Conservation (phyloP, 495 filamentous ascomycete genomes). For the Neurospora intermedia region DNA sequence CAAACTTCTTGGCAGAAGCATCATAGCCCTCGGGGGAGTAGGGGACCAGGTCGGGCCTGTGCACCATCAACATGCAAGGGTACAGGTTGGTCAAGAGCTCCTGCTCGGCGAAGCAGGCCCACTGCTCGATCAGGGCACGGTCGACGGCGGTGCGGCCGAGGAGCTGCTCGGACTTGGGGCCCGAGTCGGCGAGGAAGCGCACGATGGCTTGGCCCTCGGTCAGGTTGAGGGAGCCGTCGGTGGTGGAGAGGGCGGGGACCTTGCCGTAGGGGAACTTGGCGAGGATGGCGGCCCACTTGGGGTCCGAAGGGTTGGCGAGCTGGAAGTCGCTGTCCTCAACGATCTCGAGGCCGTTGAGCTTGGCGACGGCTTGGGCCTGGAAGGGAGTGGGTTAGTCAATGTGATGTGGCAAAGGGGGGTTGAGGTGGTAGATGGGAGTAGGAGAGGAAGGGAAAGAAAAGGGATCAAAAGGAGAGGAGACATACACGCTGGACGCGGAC, state of each 20-base stretch:
- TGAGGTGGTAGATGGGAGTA: too few relatives aligned
- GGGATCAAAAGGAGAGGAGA: too few relatives aligned
- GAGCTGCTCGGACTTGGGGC: constrained; percentile 40
- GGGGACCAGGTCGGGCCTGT: constrained; percentile 12
- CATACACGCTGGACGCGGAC: constrained; percentile 40
- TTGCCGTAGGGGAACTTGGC: constrained; percentile 54
- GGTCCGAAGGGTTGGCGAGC: constrained; percentile 28
- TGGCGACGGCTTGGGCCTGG: constrained; percentile 41
- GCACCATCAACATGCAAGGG: constrained; percentile 20
- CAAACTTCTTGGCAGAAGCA: constrained; percentile 14
- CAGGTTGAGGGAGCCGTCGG: constrained; percentile 38
- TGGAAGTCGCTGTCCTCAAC: constrained; percentile 29
- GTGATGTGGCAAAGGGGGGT: too few relatives aligned
- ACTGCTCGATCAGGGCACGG: constrained; percentile 40
- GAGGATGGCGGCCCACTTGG: constrained; percentile 33
- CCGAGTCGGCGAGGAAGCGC: constrained; percentile 41
- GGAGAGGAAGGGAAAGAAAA: too few relatives aligned
- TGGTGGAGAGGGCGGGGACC: constrained; percentile 44
- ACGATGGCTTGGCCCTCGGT: constrained; percentile 47
- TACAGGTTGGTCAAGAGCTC: constrained; percentile 30
- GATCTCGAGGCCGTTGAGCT: constrained; percentile 41
- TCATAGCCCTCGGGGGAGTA: constrained; percentile 30
- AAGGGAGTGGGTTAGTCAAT: background rate
- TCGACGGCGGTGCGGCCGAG: constrained; percentile 36
- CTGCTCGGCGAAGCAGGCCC: constrained; percentile 37